Base-by-base conservation (phyloP, 495 filamentous ascomycete genomes). In the Tuber microsphaerosporum region DNA sequence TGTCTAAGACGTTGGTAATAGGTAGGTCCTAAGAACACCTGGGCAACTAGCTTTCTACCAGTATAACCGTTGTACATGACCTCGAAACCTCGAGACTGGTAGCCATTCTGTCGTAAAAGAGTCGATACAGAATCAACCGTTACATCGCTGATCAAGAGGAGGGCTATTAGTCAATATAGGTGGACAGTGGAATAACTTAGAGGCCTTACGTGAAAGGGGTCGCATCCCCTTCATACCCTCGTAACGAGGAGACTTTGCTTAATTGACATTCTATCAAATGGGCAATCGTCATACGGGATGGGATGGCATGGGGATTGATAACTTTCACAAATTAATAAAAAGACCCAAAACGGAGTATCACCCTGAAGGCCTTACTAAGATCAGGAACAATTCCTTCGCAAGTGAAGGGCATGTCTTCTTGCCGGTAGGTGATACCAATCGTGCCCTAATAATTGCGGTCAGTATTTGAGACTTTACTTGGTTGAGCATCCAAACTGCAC, bases 231-330 rank as follows among this genome's bases (percentile, higher is more conserved):
- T 98, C 96, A 82, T 91, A 91, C 34, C 95, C 95, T 84, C 92
- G 91, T 22, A 97, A 87, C 0, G 94, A 89, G 0, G 93, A 91
- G 26, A 98, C 95, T 84, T 99, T 99, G 84, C 92, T 94, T 65
- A 98, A 89, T 82, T 97, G 89, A 87, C 95, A 98, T 86, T 99
- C 95, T 84, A 99, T 97, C 88, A 99, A 93, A 88, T 99, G 96
- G 75, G 96, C 95, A 87, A 98, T 98, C 0, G 95, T 99, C 95
- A 99, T 99, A 88, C 95, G 95, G 20, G 95, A 99, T 1, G 95
- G 95, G 88, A 99, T 98, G 84, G 96, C 95, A 88, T 99, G 95
- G 0, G 95, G 95, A 83, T 99, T 99, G 88, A 99, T 98, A 84
- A 99, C 56, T 65, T 42, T 74, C 26, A 71, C 39, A 42, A 8